Evolutionary conservation across 2,329 filamentous ascomycete genomes (phyloP), one percentile per base, ranked within the genome.

Genomic region (Keithomyces neogunnii): DNA sequence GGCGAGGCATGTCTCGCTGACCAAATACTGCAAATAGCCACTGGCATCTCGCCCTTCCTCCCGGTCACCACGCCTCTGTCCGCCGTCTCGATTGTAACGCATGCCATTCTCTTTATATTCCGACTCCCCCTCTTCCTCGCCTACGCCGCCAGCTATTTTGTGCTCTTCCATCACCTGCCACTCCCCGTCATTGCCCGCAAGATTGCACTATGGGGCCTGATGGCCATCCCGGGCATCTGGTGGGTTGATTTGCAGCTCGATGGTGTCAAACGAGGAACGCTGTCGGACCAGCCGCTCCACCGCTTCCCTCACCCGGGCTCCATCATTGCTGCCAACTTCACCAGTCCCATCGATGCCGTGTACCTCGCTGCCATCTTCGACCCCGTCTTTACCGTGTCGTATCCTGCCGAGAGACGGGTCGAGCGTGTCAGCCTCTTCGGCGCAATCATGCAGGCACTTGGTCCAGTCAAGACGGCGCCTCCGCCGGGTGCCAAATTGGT

Each of bases 221-320:
- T 99, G 59, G 86, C 84, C 38, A 86, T 95, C 53, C 89, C 91
- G 0, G 92, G 93, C 31, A 88, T 99, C 52, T 97, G 91, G 90
- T 97, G 92, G 92, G 85, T 96, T 51, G 93, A 99, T 69, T 75
- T 99, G n/a, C 92, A 96, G 68, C 89, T 99, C 58, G 93, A 99
- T 66, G 92, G 92, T 53, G 93, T 99, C 50, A 91, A 89, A 70
- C 88, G 90, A 71, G 93, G 93, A 72, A 91, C 86, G 30, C 75
- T 95, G 33, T 84, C 86, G 45, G 84, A 86, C 62, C 84, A 90
- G 60, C 84, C 86, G 39, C 73, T 77, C 51, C 76, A 84, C 53
- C 82, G 89, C 40, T 81, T 97, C 19, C 93, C 93, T 1, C 81
- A 86, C 51, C 81, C 85, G 4, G 83, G 87, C 45, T 87, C 85